phyloP scores from a whole-genome alignment of 2,329 filamentous ascomycete genomes.

The Microdochium trichocladiopsis region DNA sequence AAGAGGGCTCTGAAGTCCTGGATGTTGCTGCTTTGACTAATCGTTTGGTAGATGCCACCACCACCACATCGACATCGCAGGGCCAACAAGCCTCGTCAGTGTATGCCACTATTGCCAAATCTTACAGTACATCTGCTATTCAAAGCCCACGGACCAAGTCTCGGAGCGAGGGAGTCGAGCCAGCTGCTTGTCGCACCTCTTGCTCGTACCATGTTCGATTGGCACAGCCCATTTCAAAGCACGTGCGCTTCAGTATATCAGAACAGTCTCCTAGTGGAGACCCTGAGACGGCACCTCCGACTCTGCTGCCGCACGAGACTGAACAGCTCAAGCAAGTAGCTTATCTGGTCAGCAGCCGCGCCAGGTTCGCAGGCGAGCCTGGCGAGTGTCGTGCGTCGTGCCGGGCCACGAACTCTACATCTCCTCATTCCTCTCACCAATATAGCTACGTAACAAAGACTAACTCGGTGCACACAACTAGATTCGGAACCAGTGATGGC shows the following conservation, averaged over 20 bases:
- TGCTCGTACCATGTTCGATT: too few relatives aligned
- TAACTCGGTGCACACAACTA: not conserved
- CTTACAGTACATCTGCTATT: too few relatives aligned
- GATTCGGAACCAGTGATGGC: conserved; percentile 1
- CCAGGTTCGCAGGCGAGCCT: not conserved
- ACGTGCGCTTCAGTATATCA: not conserved
- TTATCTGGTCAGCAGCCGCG: conserved; percentile 23
- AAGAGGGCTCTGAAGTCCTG: not conserved
- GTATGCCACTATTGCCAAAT: too few relatives aligned
- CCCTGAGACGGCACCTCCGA: conserved; percentile 1
- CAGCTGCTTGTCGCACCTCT: too few relatives aligned
- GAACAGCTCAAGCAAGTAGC: conserved; percentile 29
- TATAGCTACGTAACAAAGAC: not conserved
- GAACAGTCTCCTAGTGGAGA: conserved; percentile 19
- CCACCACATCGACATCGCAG: not conserved
- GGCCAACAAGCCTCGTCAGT: not conserved
- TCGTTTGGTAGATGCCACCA: not conserved
- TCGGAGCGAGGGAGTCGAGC: too few relatives aligned
- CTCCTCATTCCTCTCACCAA: not conserved
- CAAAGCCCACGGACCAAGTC: too few relatives aligned
- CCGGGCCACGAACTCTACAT: not conserved
- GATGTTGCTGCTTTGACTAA: not conserved
- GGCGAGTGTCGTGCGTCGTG: not conserved
- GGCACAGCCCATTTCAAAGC: not conserved
- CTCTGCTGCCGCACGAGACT: conserved; percentile 27